Evolutionary conservation across 805 yeast genomes (phyloP).

Genomic region (Komagataella phaffii): DNA sequence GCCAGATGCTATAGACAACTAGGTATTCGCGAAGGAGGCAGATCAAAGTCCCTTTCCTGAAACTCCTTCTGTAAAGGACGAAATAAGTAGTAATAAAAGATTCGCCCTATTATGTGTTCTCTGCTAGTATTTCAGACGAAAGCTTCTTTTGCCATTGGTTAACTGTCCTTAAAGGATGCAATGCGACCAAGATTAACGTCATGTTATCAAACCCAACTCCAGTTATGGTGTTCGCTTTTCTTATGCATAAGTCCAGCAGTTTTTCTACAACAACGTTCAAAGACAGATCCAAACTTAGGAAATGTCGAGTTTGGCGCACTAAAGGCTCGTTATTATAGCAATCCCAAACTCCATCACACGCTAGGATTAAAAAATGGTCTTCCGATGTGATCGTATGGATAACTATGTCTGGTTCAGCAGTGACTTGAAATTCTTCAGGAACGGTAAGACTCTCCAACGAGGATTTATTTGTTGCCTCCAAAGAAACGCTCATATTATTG

Average conservation of each 20-base stretch:
- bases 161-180: conserved; percentile 8
- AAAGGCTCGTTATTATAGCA: conserved; percentile 44
- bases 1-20: not conserved
- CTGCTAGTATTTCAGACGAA: not conserved
- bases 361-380: conserved; percentile 62
- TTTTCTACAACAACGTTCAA: conserved; percentile 46
- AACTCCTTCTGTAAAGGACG: not conserved
- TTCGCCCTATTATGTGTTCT: not conserved
- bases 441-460: conserved; percentile 20
- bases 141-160: not conserved
- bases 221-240: conserved; percentile 58
- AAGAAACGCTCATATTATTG: conserved; percentile 10
- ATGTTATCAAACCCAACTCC: conserved; percentile 78
- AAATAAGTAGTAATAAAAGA: not conserved
- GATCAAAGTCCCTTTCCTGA: not conserved
- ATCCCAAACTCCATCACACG: conserved; percentile 84
- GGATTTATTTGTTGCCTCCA: conserved; percentile 3
- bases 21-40: not conserved
- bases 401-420: conserved; percentile 67
- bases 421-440: conserved; percentile 67
- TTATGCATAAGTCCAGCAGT: conserved; percentile 50
- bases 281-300: conserved; percentile 41
- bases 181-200: conserved; percentile 59
- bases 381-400: conserved; percentile 28
- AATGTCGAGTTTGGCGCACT: conserved; percentile 38